Percentiles rank a stretch among this genome's conserved stretches.
Conservation (phyloP, 1,284 basidiomycete species). For the Cryptococcus wingfieldii region DNA sequence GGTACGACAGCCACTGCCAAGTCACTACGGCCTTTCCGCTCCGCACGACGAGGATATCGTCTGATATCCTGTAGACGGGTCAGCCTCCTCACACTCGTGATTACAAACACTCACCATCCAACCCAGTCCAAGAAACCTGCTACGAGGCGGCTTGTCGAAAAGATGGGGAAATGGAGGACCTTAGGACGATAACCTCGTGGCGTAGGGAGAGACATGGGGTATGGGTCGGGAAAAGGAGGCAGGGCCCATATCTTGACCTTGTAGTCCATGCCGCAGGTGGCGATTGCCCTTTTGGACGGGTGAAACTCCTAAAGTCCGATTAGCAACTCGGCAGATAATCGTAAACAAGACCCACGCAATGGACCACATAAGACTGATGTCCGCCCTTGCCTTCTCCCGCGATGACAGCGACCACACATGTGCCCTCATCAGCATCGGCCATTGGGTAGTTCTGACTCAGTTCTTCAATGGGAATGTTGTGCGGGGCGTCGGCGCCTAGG, state of each 20-base stretch:
- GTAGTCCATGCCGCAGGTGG: conserved; percentile 21
- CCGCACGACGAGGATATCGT: conserved; percentile 21
- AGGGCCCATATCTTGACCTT: conserved; percentile 32
- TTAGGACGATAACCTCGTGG: conserved; percentile 21
- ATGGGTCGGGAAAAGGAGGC: conserved; percentile 19
- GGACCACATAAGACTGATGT: conserved; percentile 19
- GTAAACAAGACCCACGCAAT: conserved; percentile 15
- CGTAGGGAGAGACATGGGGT: conserved; percentile 1
- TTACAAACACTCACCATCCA: conserved; percentile 20
- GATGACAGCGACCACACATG: conserved; percentile 20
- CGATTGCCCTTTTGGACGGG: conserved; percentile 23
- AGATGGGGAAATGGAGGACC: conserved; percentile 23
- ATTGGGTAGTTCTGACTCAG: conserved; percentile 25
- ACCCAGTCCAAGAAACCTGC: conserved; percentile 18
- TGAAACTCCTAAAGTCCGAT: conserved; percentile 20
- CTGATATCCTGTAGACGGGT: conserved; percentile 15
- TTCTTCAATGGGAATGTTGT: neutral
- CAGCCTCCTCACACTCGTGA: neutral
- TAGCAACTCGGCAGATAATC: neutral
- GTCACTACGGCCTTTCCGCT: conserved; percentile 6
- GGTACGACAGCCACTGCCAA: conserved; percentile 29
- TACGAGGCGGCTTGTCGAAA: conserved; percentile 24
- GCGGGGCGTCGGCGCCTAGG: conserved; percentile 13
- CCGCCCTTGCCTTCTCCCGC: conserved; percentile 24
- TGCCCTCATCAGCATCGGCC: conserved; percentile 33